A percentile compares a stretch with the other conserved stretches of the same genome.
phyloP scores from a whole-genome alignment of 1,139 yeast genomes.

The Taphrina betulina region DNA sequence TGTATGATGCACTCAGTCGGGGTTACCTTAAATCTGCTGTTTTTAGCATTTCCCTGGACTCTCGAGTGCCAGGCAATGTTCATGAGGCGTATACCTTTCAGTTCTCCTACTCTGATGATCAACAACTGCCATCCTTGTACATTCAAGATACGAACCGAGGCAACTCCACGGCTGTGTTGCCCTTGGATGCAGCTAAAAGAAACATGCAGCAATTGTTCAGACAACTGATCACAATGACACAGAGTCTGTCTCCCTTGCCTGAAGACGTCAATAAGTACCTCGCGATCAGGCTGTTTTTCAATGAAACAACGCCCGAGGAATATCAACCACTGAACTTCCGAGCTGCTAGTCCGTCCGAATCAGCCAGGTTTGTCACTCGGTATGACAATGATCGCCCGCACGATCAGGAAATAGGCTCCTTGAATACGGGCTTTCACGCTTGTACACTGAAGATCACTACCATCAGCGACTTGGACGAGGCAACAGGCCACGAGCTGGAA shows the following conservation, averaged over 20 bases:
- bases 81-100: conserved; percentile 55
- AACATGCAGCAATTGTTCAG: conserved; percentile 52
- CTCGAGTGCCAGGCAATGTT: conserved; percentile 46
- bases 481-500: not conserved
- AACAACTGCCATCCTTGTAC: conserved; percentile 38
- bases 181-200: conserved; percentile 44
- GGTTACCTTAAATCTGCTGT: conserved; percentile 51
- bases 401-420: conserved; percentile 35
- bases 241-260: conserved; percentile 54
- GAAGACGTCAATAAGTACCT: conserved; percentile 45
- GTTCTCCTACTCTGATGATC: conserved; percentile 46
- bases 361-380: conserved; percentile 26
- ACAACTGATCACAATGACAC: conserved; percentile 55
- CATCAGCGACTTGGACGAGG: conserved; percentile 6
- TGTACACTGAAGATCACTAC: conserved; percentile 16
- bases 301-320: conserved; percentile 50
- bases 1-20: conserved; percentile 49
- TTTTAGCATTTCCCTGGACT: conserved; percentile 50
- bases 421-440: conserved; percentile 38
- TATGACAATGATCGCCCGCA: conserved; percentile 19
- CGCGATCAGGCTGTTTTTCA: conserved; percentile 53
- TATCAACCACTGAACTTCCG: conserved; percentile 54
- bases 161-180: conserved; percentile 3
- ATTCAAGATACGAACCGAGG: conserved; percentile 17
- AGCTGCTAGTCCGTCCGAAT: conserved; percentile 48